phyloP scores from a whole-genome alignment of 257 asterid species.

The Thymus mandschuricus region DNA sequence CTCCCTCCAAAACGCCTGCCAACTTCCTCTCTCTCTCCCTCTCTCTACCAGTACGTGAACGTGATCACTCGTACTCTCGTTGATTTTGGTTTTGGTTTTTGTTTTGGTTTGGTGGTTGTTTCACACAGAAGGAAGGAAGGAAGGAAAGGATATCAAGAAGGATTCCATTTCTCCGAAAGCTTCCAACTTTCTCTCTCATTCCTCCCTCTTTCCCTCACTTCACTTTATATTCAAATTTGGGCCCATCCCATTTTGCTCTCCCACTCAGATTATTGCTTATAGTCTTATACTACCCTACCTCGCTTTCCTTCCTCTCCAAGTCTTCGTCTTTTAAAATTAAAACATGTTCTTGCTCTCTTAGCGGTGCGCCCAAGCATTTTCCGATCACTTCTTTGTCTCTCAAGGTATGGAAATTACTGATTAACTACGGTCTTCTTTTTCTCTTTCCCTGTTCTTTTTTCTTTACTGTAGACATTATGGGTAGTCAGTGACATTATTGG shows the following conservation, averaged over 20 bases:
- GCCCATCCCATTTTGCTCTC: background rate
- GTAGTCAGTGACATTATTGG: background rate
- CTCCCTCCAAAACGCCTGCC: background rate
- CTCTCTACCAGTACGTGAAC: background rate
- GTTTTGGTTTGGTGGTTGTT: too few species aligned
- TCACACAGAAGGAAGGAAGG: too few species aligned
- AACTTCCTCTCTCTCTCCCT: background rate
- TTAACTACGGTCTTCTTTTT: background rate
- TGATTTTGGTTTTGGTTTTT: too few species aligned
- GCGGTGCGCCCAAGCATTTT: background rate
- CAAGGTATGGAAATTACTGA: constrained; percentile 5
- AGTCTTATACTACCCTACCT: too few species aligned
- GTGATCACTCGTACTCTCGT: too few species aligned
- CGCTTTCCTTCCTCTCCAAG: constrained; percentile 20
- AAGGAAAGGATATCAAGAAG: too few species aligned
- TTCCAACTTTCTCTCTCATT: background rate
- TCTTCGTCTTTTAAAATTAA: background rate
- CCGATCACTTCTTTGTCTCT: background rate
- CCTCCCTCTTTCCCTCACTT: too few species aligned
- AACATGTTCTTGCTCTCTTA: background rate
- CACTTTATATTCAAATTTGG: background rate
- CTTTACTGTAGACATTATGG: background rate
- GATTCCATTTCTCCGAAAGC: background rate
- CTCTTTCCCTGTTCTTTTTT: background rate
- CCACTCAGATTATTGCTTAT: background rate